Base-by-base conservation (phyloP, 257 asterid species). In the Ehretia macrophylla region DNA sequence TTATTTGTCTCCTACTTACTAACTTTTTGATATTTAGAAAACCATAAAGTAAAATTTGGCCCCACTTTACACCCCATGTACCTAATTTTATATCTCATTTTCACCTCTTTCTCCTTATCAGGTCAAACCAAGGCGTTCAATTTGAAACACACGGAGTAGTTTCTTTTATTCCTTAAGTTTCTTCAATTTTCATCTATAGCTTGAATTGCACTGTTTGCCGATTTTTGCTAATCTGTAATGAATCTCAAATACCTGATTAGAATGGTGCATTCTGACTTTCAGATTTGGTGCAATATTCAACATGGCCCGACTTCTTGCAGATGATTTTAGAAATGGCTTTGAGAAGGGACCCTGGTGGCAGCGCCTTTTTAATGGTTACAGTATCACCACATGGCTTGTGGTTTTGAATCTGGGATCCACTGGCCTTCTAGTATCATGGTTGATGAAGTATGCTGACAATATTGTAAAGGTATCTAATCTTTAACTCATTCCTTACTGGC, bases 401-500 rank as follows among this genome's bases (percentile, higher is more conserved):
- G 99, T 92, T 63, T 75, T 88, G 39, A 92, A 92, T 81, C 86
- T 92, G 51, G 97, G 97, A 12, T 86, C 97, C 14, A 92, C 97
- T 20, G 99, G 99, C 53, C 87, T 92, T 60, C 51, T 88, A 14
- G 99, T 92, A 56, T 92, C 97, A 14, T 92, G 97, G 99, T 72
- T 92, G 70, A 91, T 91, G 99, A 92, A 92, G 81, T 88, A 84
- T 55, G 97, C 99, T 0, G 97, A 92, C 86, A 92, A 92, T 70
- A 92, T 92, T 61, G 95, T 92, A 32, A 92, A 92, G 98, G 95
- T 91, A 70, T 58, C 17, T 27, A 27, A 8, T 51, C 59, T 22
- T 59, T 52, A 58, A 51, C 20, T 14, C 52, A 23, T 17, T 45
- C 11, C 51, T 22, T 52, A 6, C 23, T 47, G 23, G 58, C 0